Evolutionary conservation across 208 protist genomes (phyloP), one percentile per base, ranked within the genome.

Genomic region (Leishmania amazonensis): DNA sequence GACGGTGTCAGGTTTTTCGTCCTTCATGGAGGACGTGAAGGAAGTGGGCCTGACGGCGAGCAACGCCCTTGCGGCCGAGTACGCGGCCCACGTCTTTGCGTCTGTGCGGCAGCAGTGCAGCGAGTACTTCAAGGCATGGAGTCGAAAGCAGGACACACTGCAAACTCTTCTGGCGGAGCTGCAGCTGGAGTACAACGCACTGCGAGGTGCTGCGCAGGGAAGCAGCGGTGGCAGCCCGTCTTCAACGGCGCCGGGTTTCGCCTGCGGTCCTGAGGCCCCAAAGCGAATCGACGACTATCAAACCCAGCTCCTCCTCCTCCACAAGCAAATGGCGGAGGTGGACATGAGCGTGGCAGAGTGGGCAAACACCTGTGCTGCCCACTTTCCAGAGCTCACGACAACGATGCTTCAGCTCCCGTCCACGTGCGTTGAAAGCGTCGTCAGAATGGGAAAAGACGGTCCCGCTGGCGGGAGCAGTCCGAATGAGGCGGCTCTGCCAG

Each of bases 21-120:
- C 81, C 21, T 75, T 89, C n/a, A 83, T 85, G 73, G 83, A 89
- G 67, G 88, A 91, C 21, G 79, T 93, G n/a, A 91, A 88, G 81
- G 85, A 88, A n/a, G 72, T 93, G 28, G 92, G 90, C 5, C 77
- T 90, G 65, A 92, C 88, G 17, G 92, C 90, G 24, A 93, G 92
- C 77, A 89, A 83, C 74, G 92, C 92, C 24, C 87, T 95, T 28
- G 88, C 90, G 11, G 90, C 87, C 28, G 89, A 91, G 62, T 90
- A 95, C 82, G 88, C 90, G 1, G 78, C 78, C 40, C 75, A 75
- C 70, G 65, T 88, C 53, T 81, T 89, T 28, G 71, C 76, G 5
- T 83, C 78, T 19, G 77, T 89, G n/a, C 85, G 75, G 58, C 80
- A 89, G 53, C 83, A 77, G 54, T 95, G 92, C 78, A 78, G 89